Conservation (phyloP, 139 green algal species). For the Auxenochlorella pyrenoidosa region DNA sequence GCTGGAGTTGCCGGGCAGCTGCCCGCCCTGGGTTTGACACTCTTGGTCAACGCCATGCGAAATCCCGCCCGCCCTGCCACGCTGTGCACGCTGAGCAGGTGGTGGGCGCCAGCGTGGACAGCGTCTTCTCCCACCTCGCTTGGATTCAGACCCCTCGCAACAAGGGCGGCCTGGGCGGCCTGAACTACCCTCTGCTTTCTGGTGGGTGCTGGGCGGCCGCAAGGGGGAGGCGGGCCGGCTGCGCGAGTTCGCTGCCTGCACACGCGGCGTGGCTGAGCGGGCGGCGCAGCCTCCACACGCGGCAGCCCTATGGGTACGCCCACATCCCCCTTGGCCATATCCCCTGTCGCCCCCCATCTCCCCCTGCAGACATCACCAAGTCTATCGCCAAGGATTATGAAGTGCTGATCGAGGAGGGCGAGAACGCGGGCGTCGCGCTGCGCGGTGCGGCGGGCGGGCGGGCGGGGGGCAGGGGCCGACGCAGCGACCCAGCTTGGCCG, state of each 20-base stretch:
- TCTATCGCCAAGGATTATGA: conserved; percentile 62
- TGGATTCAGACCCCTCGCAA: conserved; percentile 56
- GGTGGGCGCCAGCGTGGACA: conserved; percentile 51
- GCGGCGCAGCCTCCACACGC: no score
- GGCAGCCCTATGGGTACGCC: no score
- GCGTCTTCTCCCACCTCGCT: conserved; percentile 54
- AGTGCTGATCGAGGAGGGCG: conserved; percentile 51
- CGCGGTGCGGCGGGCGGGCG: conserved; percentile 13
- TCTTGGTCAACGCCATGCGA: no score
- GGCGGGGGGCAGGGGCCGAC: no score
- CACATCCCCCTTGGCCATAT: no score
- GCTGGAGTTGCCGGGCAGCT: no score
- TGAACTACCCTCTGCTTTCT: conserved; percentile 55
- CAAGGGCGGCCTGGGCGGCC: conserved; percentile 58
- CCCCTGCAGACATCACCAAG: conserved; percentile 59
- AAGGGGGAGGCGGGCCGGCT: no score
- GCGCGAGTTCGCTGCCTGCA: no score
- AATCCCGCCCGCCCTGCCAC: background rate
- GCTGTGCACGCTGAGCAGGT: conserved; percentile 43
- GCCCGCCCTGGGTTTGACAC: no score
- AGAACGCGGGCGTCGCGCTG: conserved; percentile 48
- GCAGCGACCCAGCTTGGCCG: no score
- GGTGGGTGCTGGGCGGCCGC: background rate
- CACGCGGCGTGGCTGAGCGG: no score
- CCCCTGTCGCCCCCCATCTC: background rate